Base-by-base conservation (phyloP, 176 grass and related monocot species). In the Oryza punctata region DNA sequence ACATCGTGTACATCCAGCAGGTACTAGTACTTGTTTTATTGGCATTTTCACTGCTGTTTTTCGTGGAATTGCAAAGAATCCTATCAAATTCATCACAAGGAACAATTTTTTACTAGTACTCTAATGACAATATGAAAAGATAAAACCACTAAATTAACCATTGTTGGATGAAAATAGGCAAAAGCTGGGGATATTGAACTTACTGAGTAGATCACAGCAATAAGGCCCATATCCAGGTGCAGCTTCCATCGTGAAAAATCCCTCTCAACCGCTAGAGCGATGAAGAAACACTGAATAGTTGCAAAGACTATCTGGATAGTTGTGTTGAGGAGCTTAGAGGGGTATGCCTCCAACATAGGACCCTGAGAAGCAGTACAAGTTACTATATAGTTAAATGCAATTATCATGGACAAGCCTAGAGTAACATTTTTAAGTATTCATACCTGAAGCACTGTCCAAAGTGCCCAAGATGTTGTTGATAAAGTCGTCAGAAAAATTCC, bases 401-500 rank as follows among this genome's bases (percentile, higher is more conserved):
- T 32, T 78, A 35, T 14, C 37, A 23, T 70, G 65, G 60, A 26
- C 16, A 77, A 32, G 24, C 11, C 66, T 59, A 33, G 2, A 46
- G 3, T 49, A 30, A 7, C 27, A 32, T 38, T 70, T 85, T 84
- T 4, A 29, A 60, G 41, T 13, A 45, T 68, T 61, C 49, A 40
- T 75, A 91, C 92, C 89, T 91, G 81, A 60, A 91, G 59, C 46
- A 91, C 84, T 43, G 81, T 80, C 92, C 92, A 94, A 24, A 92
- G 29, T 52, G 89, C 86, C 78, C 81, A 90, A 29, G 19, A n/a
- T 54, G 44, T 27, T 75, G 83, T 77, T 15, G 87, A 66, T 10
- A 88, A 23, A 47, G 63, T 64, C 15, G 64, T 72, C 13, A 90
- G 30, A 67, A 90, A 90, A 82, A 79, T 65, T 65, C 93, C 93